A percentile compares a stretch with the other conserved stretches of the same genome.
Conservation (phyloP, 306 rosid genomes). For the Inga laurina region DNA sequence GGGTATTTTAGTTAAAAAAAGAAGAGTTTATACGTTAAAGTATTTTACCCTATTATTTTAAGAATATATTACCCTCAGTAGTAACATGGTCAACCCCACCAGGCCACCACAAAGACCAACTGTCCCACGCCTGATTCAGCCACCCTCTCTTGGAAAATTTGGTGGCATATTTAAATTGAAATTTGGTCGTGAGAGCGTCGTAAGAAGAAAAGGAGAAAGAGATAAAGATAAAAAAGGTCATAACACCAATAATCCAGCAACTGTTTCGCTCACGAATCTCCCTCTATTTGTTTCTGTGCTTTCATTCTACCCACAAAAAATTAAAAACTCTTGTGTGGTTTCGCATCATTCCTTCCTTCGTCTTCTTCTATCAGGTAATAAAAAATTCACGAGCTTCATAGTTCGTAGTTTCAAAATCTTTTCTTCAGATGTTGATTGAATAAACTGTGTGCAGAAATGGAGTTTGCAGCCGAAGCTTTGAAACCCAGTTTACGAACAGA, state of each 20-base stretch:
- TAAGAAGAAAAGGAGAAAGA: neutral
- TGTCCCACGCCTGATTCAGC: conserved; percentile 38
- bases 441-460: conserved; percentile 53
- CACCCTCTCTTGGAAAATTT: neutral
- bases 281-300: conserved; percentile 42
- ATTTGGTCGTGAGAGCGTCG: neutral
- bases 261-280: conserved; percentile 53
- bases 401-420: neutral
- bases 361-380: conserved; percentile 42
- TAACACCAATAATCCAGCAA: conserved; percentile 48
- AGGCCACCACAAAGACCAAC: conserved; percentile 40
- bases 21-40: too few relatives aligned
- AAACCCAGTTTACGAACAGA: conserved; percentile 66
- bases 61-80: too few relatives aligned
- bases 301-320: conserved; percentile 34
- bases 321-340: conserved; percentile 18
- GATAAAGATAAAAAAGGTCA: conserved; percentile 19
- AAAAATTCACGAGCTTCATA: neutral
- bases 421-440: neutral
- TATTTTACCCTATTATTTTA: too few relatives aligned
- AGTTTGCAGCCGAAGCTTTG: conserved; percentile 65
- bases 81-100: neutral
- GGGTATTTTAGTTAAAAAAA: too few relatives aligned
- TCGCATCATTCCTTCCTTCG: conserved; percentile 31
- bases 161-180: conserved; percentile 32